Evolutionary conservation across 1,139 yeast genomes (phyloP), one percentile per base, ranked within the genome.

Genomic region (Meyerozyma athensensis): DNA sequence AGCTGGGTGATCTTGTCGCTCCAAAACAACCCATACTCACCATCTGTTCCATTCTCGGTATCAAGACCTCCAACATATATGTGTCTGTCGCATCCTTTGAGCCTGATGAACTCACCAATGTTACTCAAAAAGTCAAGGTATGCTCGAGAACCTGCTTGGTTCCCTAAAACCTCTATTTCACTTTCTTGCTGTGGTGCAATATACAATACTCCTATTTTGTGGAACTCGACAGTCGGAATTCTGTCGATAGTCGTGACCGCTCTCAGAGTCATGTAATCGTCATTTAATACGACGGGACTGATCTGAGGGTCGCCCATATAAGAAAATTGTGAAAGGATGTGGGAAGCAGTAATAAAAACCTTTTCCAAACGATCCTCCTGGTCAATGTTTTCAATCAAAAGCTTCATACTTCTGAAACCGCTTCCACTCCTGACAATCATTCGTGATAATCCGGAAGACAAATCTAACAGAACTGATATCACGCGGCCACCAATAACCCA

Each of bases 1-100:
- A 86, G 62, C 53, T 86, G 96, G 1, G 79, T 70, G 23, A 78
- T 75, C 52, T 81, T 79, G 46, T 83, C 86, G 37, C 75, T 70
- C 89, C 92, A 85, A 37, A 78, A 77, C 39, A 83, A 64, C 0
- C 95, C 86, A 52, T 64, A 82, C 43, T 82, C 80, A 4, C 96
- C 96, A 61, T 86, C 96, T 19, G 68, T 55, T 46, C 81, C 81
- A 43, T 70, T 72, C 39, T 73, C 81, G 0, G 79, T 79, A 47
- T 86, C 95, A 33, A 87, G 65, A 0, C 96, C 96, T 14, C 95
- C 96, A 23, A 81, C 78, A 50, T 86, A 86, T 14, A 79, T 68
- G 28, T 72, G 67, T 22, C 64, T 63, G 12, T 49, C 40, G 43
- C 81, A 77, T 8, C 68, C 73, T 43, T 74, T 74, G 36, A 87